A percentile compares a stretch with the other conserved stretches of the same genome.
Evolutionary conservation across 2,329 filamentous ascomycete species (phyloP).

Genomic region (Diplocarpon rosae): DNA sequence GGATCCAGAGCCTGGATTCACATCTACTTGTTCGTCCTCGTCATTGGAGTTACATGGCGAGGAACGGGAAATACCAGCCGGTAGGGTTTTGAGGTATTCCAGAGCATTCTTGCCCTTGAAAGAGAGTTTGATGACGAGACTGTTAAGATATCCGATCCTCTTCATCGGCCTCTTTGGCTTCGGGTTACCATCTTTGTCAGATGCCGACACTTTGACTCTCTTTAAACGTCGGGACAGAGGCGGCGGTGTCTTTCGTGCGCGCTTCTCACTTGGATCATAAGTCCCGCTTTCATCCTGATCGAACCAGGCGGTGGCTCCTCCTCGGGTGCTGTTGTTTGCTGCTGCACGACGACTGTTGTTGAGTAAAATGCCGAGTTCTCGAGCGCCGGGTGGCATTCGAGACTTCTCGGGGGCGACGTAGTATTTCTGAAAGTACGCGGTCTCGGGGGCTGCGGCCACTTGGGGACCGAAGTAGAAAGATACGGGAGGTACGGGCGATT

Average conservation of each 20-base stretch:
- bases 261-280: slow-evolving; percentile 17
- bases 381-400: slow-evolving; percentile 1
- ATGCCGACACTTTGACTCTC: slow-evolving; percentile 1
- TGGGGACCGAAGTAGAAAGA: slow-evolving; percentile 2
- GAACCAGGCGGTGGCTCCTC: slow-evolving; percentile 12
- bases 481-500: not conserved
- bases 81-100: slow-evolving; percentile 14
- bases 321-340: slow-evolving; percentile 5
- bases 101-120: slow-evolving; percentile 6
- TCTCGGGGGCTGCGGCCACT: not conserved
- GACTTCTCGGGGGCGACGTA: not conserved
- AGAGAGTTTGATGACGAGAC: slow-evolving; percentile 11
- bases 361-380: slow-evolving; percentile 8
- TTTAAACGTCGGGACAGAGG: not conserved
- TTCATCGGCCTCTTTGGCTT: slow-evolving; percentile 1
- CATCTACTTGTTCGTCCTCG: slow-evolving; percentile 1
- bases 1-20: not conserved
- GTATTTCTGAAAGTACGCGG: not conserved
- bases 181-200: slow-evolving; percentile 1
- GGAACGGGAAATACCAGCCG: not conserved
- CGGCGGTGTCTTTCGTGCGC: not conserved
- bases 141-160: slow-evolving; percentile 6
- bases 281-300: slow-evolving; percentile 23
- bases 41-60: not conserved
- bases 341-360: slow-evolving; percentile 13